These are phyloP conservation scores for Malus hybrid DNA, from an alignment of 331 rosid genomes.

Conservation along the genomic window DNA sequence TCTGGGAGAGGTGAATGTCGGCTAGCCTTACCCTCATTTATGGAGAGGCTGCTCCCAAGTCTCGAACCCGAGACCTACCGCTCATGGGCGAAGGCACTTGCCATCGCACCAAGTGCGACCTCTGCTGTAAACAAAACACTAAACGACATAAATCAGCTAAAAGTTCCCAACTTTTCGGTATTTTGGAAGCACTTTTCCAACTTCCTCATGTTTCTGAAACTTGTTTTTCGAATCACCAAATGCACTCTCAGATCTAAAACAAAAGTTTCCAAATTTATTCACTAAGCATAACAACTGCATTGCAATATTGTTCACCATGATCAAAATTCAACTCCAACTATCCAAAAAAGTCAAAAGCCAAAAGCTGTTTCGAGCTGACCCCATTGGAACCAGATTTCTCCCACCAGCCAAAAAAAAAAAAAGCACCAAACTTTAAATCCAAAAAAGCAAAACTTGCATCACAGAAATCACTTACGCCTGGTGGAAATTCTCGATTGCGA, in stretches of 20 bases:
- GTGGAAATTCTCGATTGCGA: slow-evolving; percentile 43
- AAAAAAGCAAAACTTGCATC: neutral
- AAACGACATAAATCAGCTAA: neutral
- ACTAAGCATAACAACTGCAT: neutral
- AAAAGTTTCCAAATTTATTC: slow-evolving; percentile 4
- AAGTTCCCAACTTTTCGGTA: neutral
- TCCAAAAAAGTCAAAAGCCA: neutral
- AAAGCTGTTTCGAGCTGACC: neutral
- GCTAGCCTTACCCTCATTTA: too few species aligned
- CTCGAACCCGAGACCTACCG: too few species aligned
- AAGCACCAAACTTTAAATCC: neutral
- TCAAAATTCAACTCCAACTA: neutral
- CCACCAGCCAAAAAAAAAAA: neutral
- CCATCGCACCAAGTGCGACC: too few species aligned
- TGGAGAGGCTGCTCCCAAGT: too few species aligned
- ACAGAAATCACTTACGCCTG: slow-evolving; percentile 58
- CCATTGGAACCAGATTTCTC: neutral
- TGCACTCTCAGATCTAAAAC: neutral
- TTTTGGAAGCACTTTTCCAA: neutral
- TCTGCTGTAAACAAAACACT: neutral
- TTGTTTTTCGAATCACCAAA: neutral
- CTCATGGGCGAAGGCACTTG: too few species aligned
- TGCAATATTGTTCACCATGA: neutral
- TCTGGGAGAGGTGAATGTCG: too few species aligned
- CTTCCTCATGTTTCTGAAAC: neutral